phyloP scores from a whole-genome alignment of 257 asterid species.

The Solanum chmielewskii region DNA sequence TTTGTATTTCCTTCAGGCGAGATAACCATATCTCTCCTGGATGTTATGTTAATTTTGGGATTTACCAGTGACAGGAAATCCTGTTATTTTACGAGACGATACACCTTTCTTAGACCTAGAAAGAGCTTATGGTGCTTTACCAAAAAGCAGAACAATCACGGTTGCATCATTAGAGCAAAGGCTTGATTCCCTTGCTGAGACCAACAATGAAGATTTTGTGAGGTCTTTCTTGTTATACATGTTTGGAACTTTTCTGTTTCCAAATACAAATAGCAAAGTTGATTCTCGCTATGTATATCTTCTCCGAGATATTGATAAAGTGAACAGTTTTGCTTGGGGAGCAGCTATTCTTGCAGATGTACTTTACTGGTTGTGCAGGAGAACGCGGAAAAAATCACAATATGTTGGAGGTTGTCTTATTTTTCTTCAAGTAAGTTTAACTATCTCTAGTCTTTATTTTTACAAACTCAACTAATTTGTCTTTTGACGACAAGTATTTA shows the following conservation, averaged over 20 bases:
- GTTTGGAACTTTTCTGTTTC: conserved; percentile 16
- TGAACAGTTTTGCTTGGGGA: conserved; percentile 14
- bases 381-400: conserved; percentile 10
- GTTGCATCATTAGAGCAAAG: conserved; percentile 14
- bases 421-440: conserved; percentile 12
- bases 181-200: conserved; percentile 7
- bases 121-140: conserved; percentile 4
- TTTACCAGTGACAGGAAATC: conserved; percentile 4
- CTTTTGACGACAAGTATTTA: background rate
- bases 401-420: conserved; percentile 22
- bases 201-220: conserved; percentile 3
- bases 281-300: conserved; percentile 14
- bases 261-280: conserved; percentile 11
- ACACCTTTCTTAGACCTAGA: conserved; percentile 9
- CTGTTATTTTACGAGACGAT: conserved; percentile 3
- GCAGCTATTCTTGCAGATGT: conserved; percentile 14
- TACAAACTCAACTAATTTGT: background rate
- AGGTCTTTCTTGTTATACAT: conserved; percentile 10
- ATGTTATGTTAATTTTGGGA: conserved; percentile 10
- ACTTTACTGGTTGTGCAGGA: conserved; percentile 8
- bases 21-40: conserved; percentile 8
- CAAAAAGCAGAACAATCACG: conserved; percentile 5
- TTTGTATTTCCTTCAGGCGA: conserved; percentile 8
- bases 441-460: background rate
- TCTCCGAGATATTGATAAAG: conserved; percentile 6